A percentile compares a stretch with the other conserved stretches of the same genome.
Evolutionary conservation across 495 filamentous ascomycete species (phyloP).

Genomic region (Patellaria atrata): DNA sequence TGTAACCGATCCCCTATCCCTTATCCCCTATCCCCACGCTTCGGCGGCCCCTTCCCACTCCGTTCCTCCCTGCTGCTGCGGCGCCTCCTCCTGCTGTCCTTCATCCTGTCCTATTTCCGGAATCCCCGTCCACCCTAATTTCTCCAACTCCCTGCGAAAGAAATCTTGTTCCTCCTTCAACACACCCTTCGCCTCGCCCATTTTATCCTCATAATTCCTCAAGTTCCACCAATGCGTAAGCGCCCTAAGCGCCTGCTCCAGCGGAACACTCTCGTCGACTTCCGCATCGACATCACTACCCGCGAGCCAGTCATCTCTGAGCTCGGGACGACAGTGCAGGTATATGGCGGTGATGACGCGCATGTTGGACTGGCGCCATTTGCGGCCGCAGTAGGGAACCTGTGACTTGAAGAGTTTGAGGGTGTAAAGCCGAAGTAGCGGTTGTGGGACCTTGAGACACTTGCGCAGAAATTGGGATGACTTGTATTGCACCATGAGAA

Average conservation of each 20-base stretch:
- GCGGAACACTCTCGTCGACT: constrained; percentile 77
- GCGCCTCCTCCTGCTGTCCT: too few species aligned
- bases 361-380: constrained; percentile 98
- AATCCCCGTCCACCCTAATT: constrained; percentile 62
- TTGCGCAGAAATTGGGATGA: constrained; percentile 78
- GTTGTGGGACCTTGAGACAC: constrained; percentile 77
- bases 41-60: too few species aligned
- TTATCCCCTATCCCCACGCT: too few species aligned
- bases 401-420: constrained; percentile 97
- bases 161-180: constrained; percentile 76
- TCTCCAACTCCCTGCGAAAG: constrained; percentile 78
- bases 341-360: constrained; percentile 95
- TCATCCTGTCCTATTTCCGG: too few species aligned
- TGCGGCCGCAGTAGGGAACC: constrained; percentile 92
- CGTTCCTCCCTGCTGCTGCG: too few species aligned
- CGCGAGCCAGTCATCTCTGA: constrained; percentile 89
- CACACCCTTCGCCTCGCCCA: constrained; percentile 51
- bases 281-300: constrained; percentile 83
- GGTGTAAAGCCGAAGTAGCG: constrained; percentile 75
- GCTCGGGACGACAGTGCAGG: constrained; percentile 77
- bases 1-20: too few species aligned
- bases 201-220: constrained; percentile 60
- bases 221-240: constrained; percentile 90
- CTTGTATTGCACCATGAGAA: constrained; percentile 90
- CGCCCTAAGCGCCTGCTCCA: constrained; percentile 76